These are phyloP conservation scores for Metarhizium rileyi DNA, from an alignment of 2,329 filamentous ascomycete genomes.

Conservation along the genomic window DNA sequence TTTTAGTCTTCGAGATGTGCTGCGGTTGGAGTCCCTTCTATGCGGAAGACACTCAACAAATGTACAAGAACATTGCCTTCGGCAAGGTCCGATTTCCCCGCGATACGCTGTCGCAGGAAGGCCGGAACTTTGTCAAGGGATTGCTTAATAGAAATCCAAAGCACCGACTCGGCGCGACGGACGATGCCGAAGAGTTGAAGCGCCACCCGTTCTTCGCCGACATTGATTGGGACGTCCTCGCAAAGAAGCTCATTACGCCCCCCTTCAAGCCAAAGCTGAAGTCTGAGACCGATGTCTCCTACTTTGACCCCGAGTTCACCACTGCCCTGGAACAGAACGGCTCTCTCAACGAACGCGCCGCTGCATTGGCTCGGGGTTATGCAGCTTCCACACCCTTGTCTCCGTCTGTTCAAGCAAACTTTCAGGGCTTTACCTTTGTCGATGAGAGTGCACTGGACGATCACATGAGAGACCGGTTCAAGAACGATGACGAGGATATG, in stretches of 20 bases:
- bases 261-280: constrained; percentile 98
- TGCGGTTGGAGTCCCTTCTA: constrained; percentile 99
- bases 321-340: constrained; percentile 81
- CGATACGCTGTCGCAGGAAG: constrained; percentile 88
- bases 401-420: constrained; percentile 94
- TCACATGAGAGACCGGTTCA: constrained; percentile 51
- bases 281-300: constrained; percentile 91
- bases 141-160: constrained; percentile 94
- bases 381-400: constrained; percentile 86
- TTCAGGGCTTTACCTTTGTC: constrained; percentile 98
- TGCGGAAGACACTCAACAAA: constrained; percentile 96
- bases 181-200: constrained; percentile 91
- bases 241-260: constrained; percentile 85
- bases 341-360: constrained; percentile 84
- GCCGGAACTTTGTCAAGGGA: constrained; percentile 96
- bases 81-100: constrained; percentile 95
- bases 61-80: constrained; percentile 99
- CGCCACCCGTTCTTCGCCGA: constrained; percentile 90
- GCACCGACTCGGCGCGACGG: constrained; percentile 81
- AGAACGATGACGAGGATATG: constrained; percentile 49
- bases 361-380: constrained; percentile 74
- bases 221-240: constrained; percentile 81
- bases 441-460: constrained; percentile 92
- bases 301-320: constrained; percentile 98
- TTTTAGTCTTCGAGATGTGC: constrained; percentile 98